Base-by-base conservation (phyloP, 495 filamentous ascomycete genomes). In the Aspergillus bertholletiae region DNA sequence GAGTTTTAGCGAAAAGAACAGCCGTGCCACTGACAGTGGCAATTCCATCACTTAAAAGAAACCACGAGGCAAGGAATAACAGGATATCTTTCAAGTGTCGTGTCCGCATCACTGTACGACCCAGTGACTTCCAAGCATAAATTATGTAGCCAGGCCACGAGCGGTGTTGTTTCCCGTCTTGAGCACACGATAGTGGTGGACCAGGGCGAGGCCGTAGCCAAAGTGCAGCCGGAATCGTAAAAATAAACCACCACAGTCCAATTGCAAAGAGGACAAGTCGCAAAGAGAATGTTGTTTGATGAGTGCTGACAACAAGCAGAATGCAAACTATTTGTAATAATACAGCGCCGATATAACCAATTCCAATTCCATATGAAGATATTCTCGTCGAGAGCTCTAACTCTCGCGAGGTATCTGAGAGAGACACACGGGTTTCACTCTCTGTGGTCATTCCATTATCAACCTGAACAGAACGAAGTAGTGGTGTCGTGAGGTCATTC, bases 11-110 rank as follows among this genome's bases (percentile, higher is more conserved):
- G 66, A 96, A 98, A 11, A 98, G 78, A 20, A 98, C 88, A 8
- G 94, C 94, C 7, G 94, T 97, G 8, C 94, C 95, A 49, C 89
- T 94, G 13, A 95, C 90, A 0, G 94, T 98, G 9, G 94, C 94
- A 58, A 98, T 94, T 27, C 87, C 90, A 54, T 98, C 94, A 44
- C 88, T 92, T 2, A 98, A 81, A 13, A 98, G 78, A 66, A 98
- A 97, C 94, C 94, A 98, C 17, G 91, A 90, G 5, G 80, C 80
- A 20, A 97, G 81, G 63, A 98, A 98, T 34, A 97, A 76, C 26
- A 91, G 70, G 43, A 97, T 85, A 63, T 98, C 94, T 58, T 89
- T 85, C 17, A 97, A 78, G 11, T 79, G 86, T 1, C 90, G 80
- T 0, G 94, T 92, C 28, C 90, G 84, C 62, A 83, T 79, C 6